These are phyloP conservation scores for Talaromyces sp. DNA, from an alignment of 2,329 filamentous ascomycete species.

Conservation along the genomic window DNA sequence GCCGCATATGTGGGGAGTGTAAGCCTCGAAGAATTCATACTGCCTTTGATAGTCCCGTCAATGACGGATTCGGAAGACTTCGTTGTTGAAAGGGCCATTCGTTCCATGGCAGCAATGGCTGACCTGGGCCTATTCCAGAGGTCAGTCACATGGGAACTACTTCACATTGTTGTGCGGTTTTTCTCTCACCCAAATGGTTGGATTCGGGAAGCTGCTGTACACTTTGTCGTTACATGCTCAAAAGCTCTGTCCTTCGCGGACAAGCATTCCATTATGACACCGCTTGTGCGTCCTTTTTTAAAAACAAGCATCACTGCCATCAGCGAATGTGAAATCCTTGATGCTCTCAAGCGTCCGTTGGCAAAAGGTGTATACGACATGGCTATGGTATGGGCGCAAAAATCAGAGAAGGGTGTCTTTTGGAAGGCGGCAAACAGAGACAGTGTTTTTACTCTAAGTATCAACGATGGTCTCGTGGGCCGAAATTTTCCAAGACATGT, in stretches of 20 bases:
- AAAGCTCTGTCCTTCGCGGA: constrained; percentile 74
- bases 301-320: constrained; percentile 67
- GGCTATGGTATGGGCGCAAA: constrained; percentile 76
- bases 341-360: constrained; percentile 75
- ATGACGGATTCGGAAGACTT: constrained; percentile 89
- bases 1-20: constrained; percentile 83
- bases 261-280: constrained; percentile 73
- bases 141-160: constrained; percentile 77
- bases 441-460: constrained; percentile 60
- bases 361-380: constrained; percentile 77
- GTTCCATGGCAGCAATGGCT: constrained; percentile 82
- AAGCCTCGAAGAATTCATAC: constrained; percentile 87
- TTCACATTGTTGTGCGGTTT: constrained; percentile 76
- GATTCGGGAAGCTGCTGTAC: constrained; percentile 83
- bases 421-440: constrained; percentile 74
- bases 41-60: constrained; percentile 93
- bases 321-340: constrained; percentile 67
- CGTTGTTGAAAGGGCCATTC: constrained; percentile 83
- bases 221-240: constrained; percentile 73
- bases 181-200: constrained; percentile 91
- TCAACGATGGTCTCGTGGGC: constrained; percentile 39
- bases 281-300: constrained; percentile 73
- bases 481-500: constrained; percentile 50
- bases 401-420: constrained; percentile 74
- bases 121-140: constrained; percentile 81